Conservation (phyloP, 495 filamentous ascomycete species). For the Penicillium malachiteum region DNA sequence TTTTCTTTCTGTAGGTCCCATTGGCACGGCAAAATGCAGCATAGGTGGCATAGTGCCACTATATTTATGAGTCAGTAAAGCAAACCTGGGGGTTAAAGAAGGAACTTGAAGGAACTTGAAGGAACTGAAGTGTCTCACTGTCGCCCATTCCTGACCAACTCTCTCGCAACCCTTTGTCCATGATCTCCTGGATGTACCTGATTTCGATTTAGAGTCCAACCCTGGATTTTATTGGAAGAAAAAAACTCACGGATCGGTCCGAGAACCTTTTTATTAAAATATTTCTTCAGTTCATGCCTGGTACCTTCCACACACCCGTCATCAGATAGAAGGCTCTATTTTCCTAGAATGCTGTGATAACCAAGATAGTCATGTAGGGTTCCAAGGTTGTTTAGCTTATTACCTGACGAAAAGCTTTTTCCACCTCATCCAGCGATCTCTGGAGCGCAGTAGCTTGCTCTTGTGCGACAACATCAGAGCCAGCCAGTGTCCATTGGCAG, state of each 20-base stretch:
- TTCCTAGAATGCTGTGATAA: not conserved
- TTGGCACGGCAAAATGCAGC: slow-evolving; percentile 27
- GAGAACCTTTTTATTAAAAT: slow-evolving; percentile 8
- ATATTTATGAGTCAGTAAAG: slow-evolving; percentile 4
- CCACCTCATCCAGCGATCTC: slow-evolving; percentile 1
- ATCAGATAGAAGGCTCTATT: not conserved
- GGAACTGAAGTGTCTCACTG: too few relatives aligned
- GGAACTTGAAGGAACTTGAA: not conserved
- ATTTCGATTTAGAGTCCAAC: not conserved
- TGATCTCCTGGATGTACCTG: slow-evolving; percentile 2
- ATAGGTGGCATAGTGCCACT: slow-evolving; percentile 28
- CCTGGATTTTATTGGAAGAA: not conserved
- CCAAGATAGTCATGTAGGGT: not conserved
- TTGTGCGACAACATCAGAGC: slow-evolving; percentile 6
- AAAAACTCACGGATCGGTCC: slow-evolving; percentile 8
- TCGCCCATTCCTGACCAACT: slow-evolving; percentile 21
- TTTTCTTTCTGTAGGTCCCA: slow-evolving; percentile 15
- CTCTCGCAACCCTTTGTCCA: slow-evolving; percentile 11
- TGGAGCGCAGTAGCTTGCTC: slow-evolving; percentile 14
- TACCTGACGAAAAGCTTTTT: slow-evolving; percentile 16
- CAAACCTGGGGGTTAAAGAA: too few relatives aligned
- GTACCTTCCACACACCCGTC: not conserved
- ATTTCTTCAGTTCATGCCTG: not conserved
- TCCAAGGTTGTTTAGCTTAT: not conserved
- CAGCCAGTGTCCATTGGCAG: slow-evolving; percentile 23